Base-by-base conservation (phyloP, 2,329 filamentous ascomycete genomes). In the Colletotrichum tropicicola region DNA sequence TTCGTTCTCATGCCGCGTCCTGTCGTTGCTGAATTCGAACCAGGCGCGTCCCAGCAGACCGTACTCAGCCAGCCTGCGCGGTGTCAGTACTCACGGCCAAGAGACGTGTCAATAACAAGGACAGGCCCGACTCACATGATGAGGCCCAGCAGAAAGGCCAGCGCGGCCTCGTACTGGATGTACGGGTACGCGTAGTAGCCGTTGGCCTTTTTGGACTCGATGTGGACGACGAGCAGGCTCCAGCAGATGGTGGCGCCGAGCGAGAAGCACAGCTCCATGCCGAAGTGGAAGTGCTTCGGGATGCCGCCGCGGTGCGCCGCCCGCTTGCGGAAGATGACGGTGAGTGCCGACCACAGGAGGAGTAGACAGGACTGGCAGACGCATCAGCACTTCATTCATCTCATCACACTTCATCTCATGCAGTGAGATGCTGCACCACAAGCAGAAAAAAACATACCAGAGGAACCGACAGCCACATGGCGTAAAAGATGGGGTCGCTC, bases 211-310 rank as follows among this genome's bases (percentile, higher is more conserved):
- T 65, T 58, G 6, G 56, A 59, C 37, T 44, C 55, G 28, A 68
- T 68, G 47, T 68, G 60, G 12, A 67, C 37, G 25, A 68, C 67
- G 23, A 68, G 56, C 47, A 68, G 57, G 39, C 51, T 43, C 59
- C 65, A 68, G 52, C 67, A 68, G 25, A 68, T 44, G 41, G 65
- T 55, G 13, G 67, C 53, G 52, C 65, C 67, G 15, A 68, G 52
- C 12, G 60, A 45, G 52, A 68, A 65, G 51, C 62, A 64, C 56
- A 68, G 48, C 49, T 68, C 67, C 51, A 68, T 59, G 65, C 67
- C 67, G 35, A 68, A 68, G 12, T 68, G 65, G 15, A 68, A 45
- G 9, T 67, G 65, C 17, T 67, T 65, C 23, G 65, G 60, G 21
- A 68, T 56, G 28, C 59, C 65, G n/a, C 51, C 52, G 6, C 60